Percentiles rank a stretch among this genome's conserved stretches.
Evolutionary conservation across 2,329 filamentous ascomycete genomes (phyloP).

Genomic region (Paraphoma sp.): DNA sequence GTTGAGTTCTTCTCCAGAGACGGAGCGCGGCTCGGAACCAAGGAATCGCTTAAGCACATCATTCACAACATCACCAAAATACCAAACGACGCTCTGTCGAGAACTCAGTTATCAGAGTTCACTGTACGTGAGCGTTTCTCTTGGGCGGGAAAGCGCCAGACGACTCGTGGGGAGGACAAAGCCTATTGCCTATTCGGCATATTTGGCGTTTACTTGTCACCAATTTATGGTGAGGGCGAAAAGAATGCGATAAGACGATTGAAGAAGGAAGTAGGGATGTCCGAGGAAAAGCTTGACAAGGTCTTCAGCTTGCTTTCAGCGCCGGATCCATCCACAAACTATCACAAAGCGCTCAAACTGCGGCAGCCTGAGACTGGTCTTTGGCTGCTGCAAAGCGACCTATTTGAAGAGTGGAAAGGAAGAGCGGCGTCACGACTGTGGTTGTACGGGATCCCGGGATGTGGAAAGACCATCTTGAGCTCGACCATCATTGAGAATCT

Average conservation of each 20-base stretch:
- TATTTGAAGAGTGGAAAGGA: slow-evolving; percentile 42
- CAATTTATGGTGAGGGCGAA: slow-evolving; percentile 20
- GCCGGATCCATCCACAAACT: slow-evolving; percentile 28
- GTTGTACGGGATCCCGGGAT: slow-evolving; percentile 51
- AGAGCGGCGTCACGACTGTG: slow-evolving; percentile 41
- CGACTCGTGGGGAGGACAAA: slow-evolving; percentile 23
- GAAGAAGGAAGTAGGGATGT: background rate
- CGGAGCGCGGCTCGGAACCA: slow-evolving; percentile 8
- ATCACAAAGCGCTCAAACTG: slow-evolving; percentile 11
- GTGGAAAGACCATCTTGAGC: slow-evolving; percentile 52
- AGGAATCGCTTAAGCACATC: slow-evolving; percentile 2
- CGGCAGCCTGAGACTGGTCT: slow-evolving; percentile 42
- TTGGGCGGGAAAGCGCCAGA: slow-evolving; percentile 30
- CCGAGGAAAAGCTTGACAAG: slow-evolving; percentile 5
- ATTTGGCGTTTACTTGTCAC: slow-evolving; percentile 12
- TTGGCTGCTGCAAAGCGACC: slow-evolving; percentile 43
- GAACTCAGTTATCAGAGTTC: slow-evolving; percentile 6
- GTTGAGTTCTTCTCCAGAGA: slow-evolving; percentile 22
- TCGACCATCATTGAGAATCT: slow-evolving; percentile 46
- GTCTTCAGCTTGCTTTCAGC: slow-evolving; percentile 18
- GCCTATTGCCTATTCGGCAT: slow-evolving; percentile 23
- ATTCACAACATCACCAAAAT: slow-evolving; percentile 17
- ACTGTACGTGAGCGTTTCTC: slow-evolving; percentile 18
- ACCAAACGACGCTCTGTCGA: slow-evolving; percentile 9
- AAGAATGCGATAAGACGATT: slow-evolving; percentile 18